These are phyloP conservation scores for Euphrasia arctica DNA, from an alignment of 305 asterid genomes.

Conservation along the genomic window DNA sequence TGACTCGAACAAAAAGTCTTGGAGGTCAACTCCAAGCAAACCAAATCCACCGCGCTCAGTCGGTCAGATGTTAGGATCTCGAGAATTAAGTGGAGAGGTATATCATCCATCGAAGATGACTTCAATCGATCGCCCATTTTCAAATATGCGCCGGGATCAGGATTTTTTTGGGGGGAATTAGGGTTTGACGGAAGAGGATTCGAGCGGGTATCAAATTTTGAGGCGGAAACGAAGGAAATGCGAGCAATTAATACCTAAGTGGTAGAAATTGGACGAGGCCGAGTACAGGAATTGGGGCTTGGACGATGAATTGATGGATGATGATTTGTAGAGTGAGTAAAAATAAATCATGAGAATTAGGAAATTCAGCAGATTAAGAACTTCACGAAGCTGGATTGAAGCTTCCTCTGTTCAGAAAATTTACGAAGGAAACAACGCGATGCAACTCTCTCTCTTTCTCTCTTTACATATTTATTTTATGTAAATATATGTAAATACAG, in stretches of 20 bases:
- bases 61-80: conserved; percentile 61
- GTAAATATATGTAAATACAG: neutral
- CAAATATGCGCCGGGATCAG: conserved; percentile 3
- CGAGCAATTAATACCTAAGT: conserved; percentile 41
- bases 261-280: conserved; percentile 47
- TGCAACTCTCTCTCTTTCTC: neutral
- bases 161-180: conserved; percentile 3
- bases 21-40: conserved; percentile 59
- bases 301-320: conserved; percentile 29
- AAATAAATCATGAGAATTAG: conserved; percentile 45
- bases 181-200: conserved; percentile 6
- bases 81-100: conserved; percentile 69
- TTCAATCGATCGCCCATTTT: conserved; percentile 59
- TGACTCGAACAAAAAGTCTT: conserved; percentile 45
- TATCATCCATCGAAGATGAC: conserved; percentile 51
- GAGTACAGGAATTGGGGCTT: conserved; percentile 42
- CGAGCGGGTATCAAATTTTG: conserved; percentile 40
- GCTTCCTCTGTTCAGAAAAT: neutral
- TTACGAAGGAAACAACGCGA: neutral
- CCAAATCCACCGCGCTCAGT: conserved; percentile 62
- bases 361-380: conserved; percentile 25
- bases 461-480: no score
- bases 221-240: conserved; percentile 44
- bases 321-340: conserved; percentile 32
- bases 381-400: conserved; percentile 23